phyloP scores from a whole-genome alignment of 371 early-diverging fungal species.

The Syncephalastrum racemosum region DNA sequence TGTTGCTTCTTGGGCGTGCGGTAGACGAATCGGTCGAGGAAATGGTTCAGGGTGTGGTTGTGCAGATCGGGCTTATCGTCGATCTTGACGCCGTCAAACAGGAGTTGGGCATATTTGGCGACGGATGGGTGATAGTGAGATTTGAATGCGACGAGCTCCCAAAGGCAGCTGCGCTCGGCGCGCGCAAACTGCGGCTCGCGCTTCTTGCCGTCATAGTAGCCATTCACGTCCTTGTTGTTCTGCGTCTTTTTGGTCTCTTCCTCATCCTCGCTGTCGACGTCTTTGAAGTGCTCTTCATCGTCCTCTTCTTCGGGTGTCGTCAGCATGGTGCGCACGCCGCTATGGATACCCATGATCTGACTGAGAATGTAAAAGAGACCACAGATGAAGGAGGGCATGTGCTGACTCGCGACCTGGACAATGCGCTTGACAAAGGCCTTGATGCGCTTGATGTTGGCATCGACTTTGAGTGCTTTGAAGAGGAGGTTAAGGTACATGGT shows the following conservation, averaged over 20 bases:
- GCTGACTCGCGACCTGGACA: constrained; percentile 76
- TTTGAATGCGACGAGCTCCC: constrained; percentile 85
- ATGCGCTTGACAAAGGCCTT: constrained; percentile 89
- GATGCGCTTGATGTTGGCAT: constrained; percentile 66
- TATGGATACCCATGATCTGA: constrained; percentile 56
- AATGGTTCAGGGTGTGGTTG: constrained; percentile 88
- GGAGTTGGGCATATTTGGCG: constrained; percentile 69
- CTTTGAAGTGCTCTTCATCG: constrained; percentile 58
- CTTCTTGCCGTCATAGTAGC: constrained; percentile 79
- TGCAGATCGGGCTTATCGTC: constrained; percentile 80
- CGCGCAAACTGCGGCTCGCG: constrained; percentile 85
- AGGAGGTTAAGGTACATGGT: constrained; percentile 92
- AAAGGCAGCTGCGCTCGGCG: constrained; percentile 82
- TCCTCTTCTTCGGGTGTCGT: constrained; percentile 72
- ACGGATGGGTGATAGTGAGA: constrained; percentile 94
- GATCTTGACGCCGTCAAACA: constrained; percentile 74
- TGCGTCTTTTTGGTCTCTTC: constrained; percentile 25
- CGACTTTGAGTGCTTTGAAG: constrained; percentile 81
- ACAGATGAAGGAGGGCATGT: constrained; percentile 82
- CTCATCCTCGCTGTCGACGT: constrained; percentile 44
- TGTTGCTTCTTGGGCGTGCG: constrained; percentile 87
- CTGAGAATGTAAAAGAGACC: constrained; percentile 83
- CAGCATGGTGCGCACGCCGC: constrained; percentile 61
- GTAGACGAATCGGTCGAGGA: constrained; percentile 94
- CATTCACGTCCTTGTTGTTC: constrained; percentile 16